Conservation (phyloP, 2,329 filamentous ascomycete species). For the Fusarium fujikuroi region DNA sequence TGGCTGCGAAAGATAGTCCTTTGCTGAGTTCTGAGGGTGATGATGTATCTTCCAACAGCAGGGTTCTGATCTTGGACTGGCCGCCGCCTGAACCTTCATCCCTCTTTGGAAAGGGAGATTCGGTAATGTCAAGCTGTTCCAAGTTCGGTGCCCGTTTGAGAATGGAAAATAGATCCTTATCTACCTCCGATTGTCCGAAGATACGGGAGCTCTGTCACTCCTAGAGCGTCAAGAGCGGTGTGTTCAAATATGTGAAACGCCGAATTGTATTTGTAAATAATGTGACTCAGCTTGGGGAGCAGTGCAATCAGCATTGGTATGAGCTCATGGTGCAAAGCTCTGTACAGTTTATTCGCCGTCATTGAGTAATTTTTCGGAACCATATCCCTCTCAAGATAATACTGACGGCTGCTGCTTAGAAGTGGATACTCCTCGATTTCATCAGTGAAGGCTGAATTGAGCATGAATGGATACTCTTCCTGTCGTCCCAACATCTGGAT, state of each 20-base stretch:
- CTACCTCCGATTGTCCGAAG: neutral
- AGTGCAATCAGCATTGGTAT: neutral
- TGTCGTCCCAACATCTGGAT: accelerated
- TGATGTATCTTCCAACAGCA: accelerated
- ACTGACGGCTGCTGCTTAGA: too few relatives aligned
- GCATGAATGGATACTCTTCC: accelerated
- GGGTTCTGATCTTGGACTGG: neutral
- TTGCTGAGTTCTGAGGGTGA: accelerated
- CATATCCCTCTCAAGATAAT: too few relatives aligned
- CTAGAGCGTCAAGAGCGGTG: neutral
- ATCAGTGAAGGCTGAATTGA: neutral
- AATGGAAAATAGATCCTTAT: accelerated
- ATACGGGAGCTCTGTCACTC: neutral
- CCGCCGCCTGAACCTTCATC: neutral
- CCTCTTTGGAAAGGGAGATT: accelerated
- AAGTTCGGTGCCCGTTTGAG: neutral
- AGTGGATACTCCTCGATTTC: accelerated
- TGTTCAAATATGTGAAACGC: accelerated
- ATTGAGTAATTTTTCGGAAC: neutral
- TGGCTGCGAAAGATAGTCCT: neutral
- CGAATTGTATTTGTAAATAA: accelerated
- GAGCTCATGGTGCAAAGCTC: neutral
- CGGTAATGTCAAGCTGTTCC: neutral
- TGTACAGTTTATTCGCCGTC: accelerated
- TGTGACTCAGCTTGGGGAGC: neutral